Evolutionary conservation across 331 rosid genomes (phyloP).

Genomic region (Prunus yedoensis): DNA sequence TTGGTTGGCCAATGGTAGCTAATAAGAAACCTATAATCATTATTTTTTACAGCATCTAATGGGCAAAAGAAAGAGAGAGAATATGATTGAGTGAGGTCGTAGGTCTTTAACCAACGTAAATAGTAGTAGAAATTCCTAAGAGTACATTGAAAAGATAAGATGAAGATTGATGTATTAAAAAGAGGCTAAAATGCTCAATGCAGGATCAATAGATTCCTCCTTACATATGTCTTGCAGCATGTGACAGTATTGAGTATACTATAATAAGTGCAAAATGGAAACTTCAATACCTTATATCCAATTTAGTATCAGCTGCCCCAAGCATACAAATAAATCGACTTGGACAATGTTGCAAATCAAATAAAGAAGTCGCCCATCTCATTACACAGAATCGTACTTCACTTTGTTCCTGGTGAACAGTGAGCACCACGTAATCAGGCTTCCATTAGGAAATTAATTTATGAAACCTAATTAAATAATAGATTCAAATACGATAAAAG

Average conservation of each 20-base stretch:
- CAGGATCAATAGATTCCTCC: background rate
- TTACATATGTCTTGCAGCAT: background rate
- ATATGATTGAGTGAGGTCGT: background rate
- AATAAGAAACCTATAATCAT: too few species aligned
- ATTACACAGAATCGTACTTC: constrained; percentile 86
- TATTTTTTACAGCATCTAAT: too few species aligned
- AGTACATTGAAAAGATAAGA: background rate
- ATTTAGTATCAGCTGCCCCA: constrained; percentile 76
- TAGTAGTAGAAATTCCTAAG: background rate
- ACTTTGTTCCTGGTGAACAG: constrained; percentile 68
- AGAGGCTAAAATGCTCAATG: background rate
- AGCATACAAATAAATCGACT: constrained; percentile 92
- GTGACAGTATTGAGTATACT: background rate
- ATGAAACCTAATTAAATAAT: constrained; percentile 16
- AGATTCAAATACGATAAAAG: background rate
- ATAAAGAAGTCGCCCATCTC: constrained; percentile 90
- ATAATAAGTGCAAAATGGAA: constrained; percentile 2
- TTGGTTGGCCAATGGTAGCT: too few species aligned
- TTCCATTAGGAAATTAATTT: constrained; percentile 5
- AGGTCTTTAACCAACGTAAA: background rate
- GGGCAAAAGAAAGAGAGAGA: background rate
- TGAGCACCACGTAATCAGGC: constrained; percentile 18
- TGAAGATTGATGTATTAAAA: background rate
- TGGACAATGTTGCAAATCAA: constrained; percentile 82
- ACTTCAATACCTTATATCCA: constrained; percentile 79